Conservation (phyloP, 2,329 filamentous ascomycete genomes). For the Domatiomyces globalis region DNA sequence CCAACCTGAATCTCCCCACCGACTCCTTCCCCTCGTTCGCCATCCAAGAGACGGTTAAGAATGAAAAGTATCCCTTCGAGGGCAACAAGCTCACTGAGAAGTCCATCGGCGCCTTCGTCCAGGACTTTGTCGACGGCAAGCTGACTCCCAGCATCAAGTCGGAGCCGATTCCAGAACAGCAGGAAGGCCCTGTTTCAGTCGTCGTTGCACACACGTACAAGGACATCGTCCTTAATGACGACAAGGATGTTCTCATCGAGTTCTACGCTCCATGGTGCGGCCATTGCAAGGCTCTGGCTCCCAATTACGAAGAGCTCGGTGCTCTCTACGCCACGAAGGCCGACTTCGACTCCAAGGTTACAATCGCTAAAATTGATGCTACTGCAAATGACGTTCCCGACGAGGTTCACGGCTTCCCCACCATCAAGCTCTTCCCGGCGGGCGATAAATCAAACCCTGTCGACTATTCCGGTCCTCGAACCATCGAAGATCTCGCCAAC, state of each 20-base stretch:
- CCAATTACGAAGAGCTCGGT: slow-evolving; percentile 53
- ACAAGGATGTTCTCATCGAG: slow-evolving; percentile 94
- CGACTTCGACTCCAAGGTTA: slow-evolving; percentile 44
- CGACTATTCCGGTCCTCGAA: slow-evolving; percentile 77
- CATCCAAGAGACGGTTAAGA: slow-evolving; percentile 90
- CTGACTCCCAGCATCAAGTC: slow-evolving; percentile 95
- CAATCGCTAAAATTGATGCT: slow-evolving; percentile 82
- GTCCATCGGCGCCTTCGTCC: slow-evolving; percentile 66
- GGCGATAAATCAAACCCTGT: slow-evolving; percentile 73
- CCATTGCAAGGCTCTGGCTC: slow-evolving; percentile 55
- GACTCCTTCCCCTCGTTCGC: slow-evolving; percentile 95
- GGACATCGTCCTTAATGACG: slow-evolving; percentile 75
- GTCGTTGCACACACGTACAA: slow-evolving; percentile 92
- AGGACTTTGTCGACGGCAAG: slow-evolving; percentile 75
- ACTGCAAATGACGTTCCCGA: slow-evolving; percentile 94
- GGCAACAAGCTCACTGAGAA: slow-evolving; percentile 61
- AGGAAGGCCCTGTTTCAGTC: slow-evolving; percentile 75
- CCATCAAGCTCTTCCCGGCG: slow-evolving; percentile 94
- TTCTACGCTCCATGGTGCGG: slow-evolving; percentile 87
- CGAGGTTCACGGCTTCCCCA: slow-evolving; percentile 94
- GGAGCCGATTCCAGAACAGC: slow-evolving; percentile 84
- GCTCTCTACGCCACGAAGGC: slow-evolving; percentile 38
- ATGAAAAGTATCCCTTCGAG: slow-evolving; percentile 92
- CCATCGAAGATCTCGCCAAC: slow-evolving; percentile 75
- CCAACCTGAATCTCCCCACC: slow-evolving; percentile 91